phyloP scores from a whole-genome alignment of 2,329 filamentous ascomycete genomes.

The Pseudocercospora pini-densiflorae region DNA sequence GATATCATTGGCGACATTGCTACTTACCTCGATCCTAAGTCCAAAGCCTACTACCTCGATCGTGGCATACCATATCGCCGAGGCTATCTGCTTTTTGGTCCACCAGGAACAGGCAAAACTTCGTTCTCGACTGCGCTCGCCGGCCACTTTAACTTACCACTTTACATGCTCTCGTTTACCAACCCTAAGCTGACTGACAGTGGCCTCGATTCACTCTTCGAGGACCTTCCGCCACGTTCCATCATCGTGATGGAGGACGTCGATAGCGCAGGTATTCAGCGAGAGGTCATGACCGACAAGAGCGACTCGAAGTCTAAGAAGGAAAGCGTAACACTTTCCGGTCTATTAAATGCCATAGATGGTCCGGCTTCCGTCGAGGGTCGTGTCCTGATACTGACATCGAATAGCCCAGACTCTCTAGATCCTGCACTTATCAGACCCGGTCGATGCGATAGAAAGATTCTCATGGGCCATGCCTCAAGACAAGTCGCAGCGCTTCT shows the following conservation, averaged over 20 bases:
- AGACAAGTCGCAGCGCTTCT: conserved; percentile 44
- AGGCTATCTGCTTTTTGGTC: conserved; percentile 89
- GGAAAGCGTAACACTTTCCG: conserved; percentile 69
- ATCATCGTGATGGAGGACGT: conserved; percentile 99
- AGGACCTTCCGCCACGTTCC: conserved; percentile 97
- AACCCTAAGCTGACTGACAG: conserved; percentile 94
- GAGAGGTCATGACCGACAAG: conserved; percentile 70
- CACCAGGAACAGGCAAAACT: conserved; percentile 95
- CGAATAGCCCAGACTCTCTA: conserved; percentile 72
- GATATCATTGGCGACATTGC: conserved; percentile 71
- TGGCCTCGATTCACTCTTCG: conserved; percentile 95
- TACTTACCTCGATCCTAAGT: conserved; percentile 72
- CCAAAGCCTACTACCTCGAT: conserved; percentile 81
- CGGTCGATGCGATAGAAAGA: conserved; percentile 70
- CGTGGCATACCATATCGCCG: conserved; percentile 94
- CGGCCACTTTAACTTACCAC: conserved; percentile 94
- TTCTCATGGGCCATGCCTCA: conserved; percentile 59
- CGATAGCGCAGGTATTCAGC: conserved; percentile 88
- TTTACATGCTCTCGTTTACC: conserved; percentile 94
- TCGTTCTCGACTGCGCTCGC: conserved; percentile 93
- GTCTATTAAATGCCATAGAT: conserved; percentile 80
- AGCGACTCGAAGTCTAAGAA: conserved; percentile 14
- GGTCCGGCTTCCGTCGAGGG: conserved; percentile 78
- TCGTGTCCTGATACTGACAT: conserved; percentile 78
- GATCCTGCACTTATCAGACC: conserved; percentile 75